A percentile compares a stretch with the other conserved stretches of the same genome.
Conservation (phyloP, 306 rosid genomes). For the Oxytropis ochrocephala region DNA sequence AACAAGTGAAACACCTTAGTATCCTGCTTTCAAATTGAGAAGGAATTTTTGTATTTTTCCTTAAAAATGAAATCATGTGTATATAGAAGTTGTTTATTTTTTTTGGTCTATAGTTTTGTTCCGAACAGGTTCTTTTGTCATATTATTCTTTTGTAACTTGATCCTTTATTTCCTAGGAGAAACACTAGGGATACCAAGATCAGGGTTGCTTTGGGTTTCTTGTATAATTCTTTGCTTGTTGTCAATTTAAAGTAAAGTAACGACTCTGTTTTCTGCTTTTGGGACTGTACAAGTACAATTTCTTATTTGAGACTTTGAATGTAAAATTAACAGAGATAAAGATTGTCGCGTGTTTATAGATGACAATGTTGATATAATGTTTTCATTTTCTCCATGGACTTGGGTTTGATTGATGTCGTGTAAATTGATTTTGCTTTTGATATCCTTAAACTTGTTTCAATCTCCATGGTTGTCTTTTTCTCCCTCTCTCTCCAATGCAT, state of each 20-base stretch:
- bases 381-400: too few species aligned
- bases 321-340: constrained; percentile 21
- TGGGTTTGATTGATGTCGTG: too few species aligned
- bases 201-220: constrained; percentile 21
- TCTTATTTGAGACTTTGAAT: constrained; percentile 11
- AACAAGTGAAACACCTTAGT: constrained; percentile 11
- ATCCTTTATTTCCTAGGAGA: constrained; percentile 33
- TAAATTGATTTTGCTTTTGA: too few species aligned
- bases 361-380: neutral
- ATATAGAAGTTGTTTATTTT: constrained; percentile 46
- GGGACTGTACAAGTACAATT: constrained; percentile 21
- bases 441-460: too few species aligned
- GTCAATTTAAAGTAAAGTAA: constrained; percentile 26
- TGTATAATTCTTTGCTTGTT: constrained; percentile 39
- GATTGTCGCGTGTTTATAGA: constrained; percentile 6
- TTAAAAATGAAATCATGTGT: constrained; percentile 31
- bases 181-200: constrained; percentile 32
- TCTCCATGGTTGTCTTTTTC: too few species aligned
- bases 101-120: constrained; percentile 29
- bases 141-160: constrained; percentile 52
- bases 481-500: too few species aligned
- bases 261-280: constrained; percentile 24
- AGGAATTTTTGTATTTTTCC: constrained; percentile 35
- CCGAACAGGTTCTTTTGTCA: constrained; percentile 40
- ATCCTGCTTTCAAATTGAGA: constrained; percentile 21